These are phyloP conservation scores for Olyra latifolia DNA, from an alignment of 176 grass and related monocot species.

Conservation along the genomic window DNA sequence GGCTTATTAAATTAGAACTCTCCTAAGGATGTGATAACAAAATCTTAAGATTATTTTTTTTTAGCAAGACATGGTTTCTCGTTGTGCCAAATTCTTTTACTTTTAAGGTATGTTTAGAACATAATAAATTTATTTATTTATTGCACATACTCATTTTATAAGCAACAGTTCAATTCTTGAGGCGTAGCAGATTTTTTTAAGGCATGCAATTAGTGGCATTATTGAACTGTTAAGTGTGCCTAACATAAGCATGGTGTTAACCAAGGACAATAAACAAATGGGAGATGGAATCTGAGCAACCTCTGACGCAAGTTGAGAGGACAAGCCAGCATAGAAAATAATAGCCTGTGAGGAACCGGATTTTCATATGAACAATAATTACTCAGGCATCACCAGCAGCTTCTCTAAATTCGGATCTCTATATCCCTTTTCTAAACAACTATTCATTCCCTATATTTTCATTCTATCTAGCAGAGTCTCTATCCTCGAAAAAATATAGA, in stretches of 20 bases:
- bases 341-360: conserved; percentile 17
- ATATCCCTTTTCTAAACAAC: too few relatives aligned
- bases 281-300: conserved; percentile 38
- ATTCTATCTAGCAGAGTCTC: too few relatives aligned
- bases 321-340: not conserved
- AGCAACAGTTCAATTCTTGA: not conserved
- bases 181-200: not conserved
- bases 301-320: conserved; percentile 42
- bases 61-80: not conserved
- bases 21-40: not conserved
- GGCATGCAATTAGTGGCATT: not conserved
- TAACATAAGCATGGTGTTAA: conserved; percentile 24
- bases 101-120: not conserved
- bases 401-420: too few relatives aligned
- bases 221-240: conserved; percentile 25
- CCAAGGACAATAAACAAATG: conserved; percentile 21
- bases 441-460: too few relatives aligned
- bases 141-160: too few relatives aligned
- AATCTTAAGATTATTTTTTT: too few relatives aligned
- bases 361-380: conserved; percentile 2
- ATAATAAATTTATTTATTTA: too few relatives aligned
- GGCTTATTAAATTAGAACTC: not conserved
- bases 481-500: too few relatives aligned
- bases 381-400: too few relatives aligned
- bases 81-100: not conserved